phyloP scores from a whole-genome alignment of 1,139 yeast species.

The Suhomyces guaymorum region DNA sequence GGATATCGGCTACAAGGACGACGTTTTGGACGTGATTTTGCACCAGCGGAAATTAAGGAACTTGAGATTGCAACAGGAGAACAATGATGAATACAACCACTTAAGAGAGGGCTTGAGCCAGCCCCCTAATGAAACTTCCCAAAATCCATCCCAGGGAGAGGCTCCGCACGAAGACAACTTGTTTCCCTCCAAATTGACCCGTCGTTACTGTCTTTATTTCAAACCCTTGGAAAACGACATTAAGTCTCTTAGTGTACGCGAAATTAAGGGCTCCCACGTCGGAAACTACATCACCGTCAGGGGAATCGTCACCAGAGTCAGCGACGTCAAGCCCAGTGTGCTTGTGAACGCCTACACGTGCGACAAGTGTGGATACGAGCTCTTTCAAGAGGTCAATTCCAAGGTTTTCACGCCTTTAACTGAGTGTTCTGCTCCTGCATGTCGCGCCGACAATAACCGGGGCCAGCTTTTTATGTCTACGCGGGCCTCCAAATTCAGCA shows the following conservation, averaged over 20 bases:
- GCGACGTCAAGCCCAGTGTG: constrained; percentile 93
- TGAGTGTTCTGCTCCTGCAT: constrained; percentile 83
- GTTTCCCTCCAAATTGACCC: constrained; percentile 83
- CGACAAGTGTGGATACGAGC: constrained; percentile 95
- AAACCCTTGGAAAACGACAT: constrained; percentile 63
- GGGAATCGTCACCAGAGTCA: constrained; percentile 93
- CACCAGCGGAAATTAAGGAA: constrained; percentile 88
- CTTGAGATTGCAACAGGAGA: constrained; percentile 68
- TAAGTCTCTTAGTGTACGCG: constrained; percentile 82
- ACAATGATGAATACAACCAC: constrained; percentile 50
- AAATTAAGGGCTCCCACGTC: constrained; percentile 77
- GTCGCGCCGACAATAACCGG: constrained; percentile 74
- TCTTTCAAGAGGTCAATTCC: constrained; percentile 90
- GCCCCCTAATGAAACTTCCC: constrained; percentile 8
- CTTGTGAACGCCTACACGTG: constrained; percentile 94
- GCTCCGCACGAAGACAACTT: too few relatives aligned
- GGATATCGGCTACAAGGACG: constrained; percentile 79
- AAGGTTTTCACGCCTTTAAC: constrained; percentile 80
- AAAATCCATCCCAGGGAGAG: too few relatives aligned
- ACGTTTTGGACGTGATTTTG: constrained; percentile 88
- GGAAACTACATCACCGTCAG: constrained; percentile 89
- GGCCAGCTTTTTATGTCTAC: constrained; percentile 94
- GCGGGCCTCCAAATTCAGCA: constrained; percentile 90
- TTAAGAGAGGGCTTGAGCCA: constrained; percentile 38
- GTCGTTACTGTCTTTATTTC: constrained; percentile 86